These are phyloP conservation scores for Elongisporangium anandrum DNA, from an alignment of 352 stramenopile species.

Conservation along the genomic window DNA sequence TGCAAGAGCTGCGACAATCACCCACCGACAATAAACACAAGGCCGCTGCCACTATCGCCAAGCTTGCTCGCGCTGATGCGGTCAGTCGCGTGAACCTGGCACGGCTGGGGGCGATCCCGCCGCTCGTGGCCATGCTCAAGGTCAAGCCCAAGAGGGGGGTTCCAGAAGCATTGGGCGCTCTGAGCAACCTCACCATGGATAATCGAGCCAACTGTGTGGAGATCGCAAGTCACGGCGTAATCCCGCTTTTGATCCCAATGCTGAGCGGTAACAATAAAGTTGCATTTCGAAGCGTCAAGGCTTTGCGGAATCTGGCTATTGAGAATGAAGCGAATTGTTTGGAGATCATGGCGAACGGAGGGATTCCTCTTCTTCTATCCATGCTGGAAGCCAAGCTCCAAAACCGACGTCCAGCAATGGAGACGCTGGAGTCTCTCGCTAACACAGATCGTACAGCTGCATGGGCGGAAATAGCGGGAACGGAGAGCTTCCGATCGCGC, in stretches of 20 bases:
- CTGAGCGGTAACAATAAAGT: background rate
- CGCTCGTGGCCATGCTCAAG: background rate
- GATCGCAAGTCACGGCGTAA: background rate
- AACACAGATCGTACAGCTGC: background rate
- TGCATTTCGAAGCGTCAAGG: background rate
- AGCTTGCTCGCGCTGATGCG: background rate
- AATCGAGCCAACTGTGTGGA: background rate
- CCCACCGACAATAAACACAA: background rate
- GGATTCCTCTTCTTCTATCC: background rate
- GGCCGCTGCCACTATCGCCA: background rate
- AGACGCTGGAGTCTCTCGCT: background rate
- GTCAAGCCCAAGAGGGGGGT: no score
- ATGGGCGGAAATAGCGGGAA: background rate
- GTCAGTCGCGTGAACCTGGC: background rate
- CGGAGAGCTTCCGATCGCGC: background rate
- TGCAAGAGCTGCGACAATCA: background rate
- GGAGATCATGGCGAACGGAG: no score
- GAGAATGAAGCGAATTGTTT: no score
- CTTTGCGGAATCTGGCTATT: no score
- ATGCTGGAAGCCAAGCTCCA: background rate
- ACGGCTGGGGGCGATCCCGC: background rate
- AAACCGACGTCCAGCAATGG: background rate
- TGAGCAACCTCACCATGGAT: background rate
- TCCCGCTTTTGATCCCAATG: background rate
- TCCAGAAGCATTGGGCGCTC: background rate